Percentiles rank a stretch among this genome's conserved stretches.
phyloP scores from a whole-genome alignment of 768 basidiomycete genomes.

The Paxillus involutus region DNA sequence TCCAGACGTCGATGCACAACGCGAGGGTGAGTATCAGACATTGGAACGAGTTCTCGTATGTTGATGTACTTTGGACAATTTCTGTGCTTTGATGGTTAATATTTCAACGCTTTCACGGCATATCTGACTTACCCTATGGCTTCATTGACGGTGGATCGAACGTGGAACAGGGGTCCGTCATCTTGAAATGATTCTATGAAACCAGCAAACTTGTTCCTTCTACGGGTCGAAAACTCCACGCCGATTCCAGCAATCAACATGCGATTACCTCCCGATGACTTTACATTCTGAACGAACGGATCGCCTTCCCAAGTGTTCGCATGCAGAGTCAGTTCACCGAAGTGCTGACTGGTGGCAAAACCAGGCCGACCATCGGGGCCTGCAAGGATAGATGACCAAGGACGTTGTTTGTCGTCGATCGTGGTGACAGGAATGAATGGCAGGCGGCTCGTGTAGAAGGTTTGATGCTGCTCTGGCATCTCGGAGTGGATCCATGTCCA shows the following conservation, averaged over 20 bases:
- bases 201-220: constrained; percentile 67
- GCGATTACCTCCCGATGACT: neutral
- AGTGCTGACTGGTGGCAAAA: constrained; percentile 39
- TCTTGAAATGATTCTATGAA: constrained; percentile 35
- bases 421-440: constrained; percentile 59
- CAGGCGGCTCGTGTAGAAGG: constrained; percentile 47
- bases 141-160: constrained; percentile 45
- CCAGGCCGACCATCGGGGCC: constrained; percentile 44
- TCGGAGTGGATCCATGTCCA: constrained; percentile 45
- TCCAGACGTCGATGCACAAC: constrained; percentile 36
- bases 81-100: constrained; percentile 28
- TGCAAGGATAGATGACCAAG: constrained; percentile 60
- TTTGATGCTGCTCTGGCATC: constrained; percentile 48
- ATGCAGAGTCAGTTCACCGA: constrained; percentile 37
- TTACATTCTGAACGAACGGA: constrained; percentile 44
- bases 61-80: constrained; percentile 75
- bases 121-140: constrained; percentile 51
- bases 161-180: constrained; percentile 32
- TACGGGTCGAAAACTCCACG: constrained; percentile 55
- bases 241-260: constrained; percentile 59
- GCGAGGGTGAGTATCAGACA: constrained; percentile 37
- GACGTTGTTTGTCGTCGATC: constrained; percentile 48
- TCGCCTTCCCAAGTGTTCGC: constrained; percentile 55
- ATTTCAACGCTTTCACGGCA: neutral
- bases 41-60: constrained; percentile 48